phyloP scores from a whole-genome alignment of 768 basidiomycete species.

The Piloderma croceum region DNA sequence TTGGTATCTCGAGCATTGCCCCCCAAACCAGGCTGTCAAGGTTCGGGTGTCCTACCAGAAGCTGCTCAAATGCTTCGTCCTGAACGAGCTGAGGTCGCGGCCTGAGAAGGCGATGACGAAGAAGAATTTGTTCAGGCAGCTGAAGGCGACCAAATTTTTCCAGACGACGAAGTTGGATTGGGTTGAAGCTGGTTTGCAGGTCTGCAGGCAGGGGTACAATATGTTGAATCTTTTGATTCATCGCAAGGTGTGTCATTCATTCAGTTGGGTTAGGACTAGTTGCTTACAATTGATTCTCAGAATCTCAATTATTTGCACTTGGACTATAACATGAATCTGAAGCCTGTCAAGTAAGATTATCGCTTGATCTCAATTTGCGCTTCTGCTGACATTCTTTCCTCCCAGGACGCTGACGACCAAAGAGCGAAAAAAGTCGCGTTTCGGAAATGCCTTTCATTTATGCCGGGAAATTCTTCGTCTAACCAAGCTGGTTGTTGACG shows the following conservation, averaged over 20 bases:
- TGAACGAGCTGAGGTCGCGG: slow-evolving; percentile 87
- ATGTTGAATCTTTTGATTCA: slow-evolving; percentile 99
- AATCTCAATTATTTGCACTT: slow-evolving; percentile 91
- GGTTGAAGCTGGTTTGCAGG: slow-evolving; percentile 98
- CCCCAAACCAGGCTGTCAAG: slow-evolving; percentile 93
- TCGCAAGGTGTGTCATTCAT: slow-evolving; percentile 65
- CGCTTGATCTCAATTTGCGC: neutral
- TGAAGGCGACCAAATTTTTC: slow-evolving; percentile 99
- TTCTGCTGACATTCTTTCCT: slow-evolving; percentile 11
- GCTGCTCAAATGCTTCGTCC: slow-evolving; percentile 88
- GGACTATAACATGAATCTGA: slow-evolving; percentile 98
- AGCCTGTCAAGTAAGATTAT: slow-evolving; percentile 72
- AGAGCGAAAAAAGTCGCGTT: slow-evolving; percentile 98
- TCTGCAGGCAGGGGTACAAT: slow-evolving; percentile 98
- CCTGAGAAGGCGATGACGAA: slow-evolving; percentile 96
- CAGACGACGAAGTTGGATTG: slow-evolving; percentile 96
- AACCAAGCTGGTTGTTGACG: slow-evolving; percentile 97
- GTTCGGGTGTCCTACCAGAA: slow-evolving; percentile 99
- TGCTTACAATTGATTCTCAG: slow-evolving; percentile 30
- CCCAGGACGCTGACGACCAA: slow-evolving; percentile 93
- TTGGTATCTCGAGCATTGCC: slow-evolving; percentile 98
- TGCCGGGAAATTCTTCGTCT: slow-evolving; percentile 97
- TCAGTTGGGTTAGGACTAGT: neutral
- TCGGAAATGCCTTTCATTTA: slow-evolving; percentile 98
- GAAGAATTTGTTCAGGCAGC: slow-evolving; percentile 92